These are phyloP conservation scores for Tuber calosporum DNA, from an alignment of 495 filamentous ascomycete species.

Conservation along the genomic window DNA sequence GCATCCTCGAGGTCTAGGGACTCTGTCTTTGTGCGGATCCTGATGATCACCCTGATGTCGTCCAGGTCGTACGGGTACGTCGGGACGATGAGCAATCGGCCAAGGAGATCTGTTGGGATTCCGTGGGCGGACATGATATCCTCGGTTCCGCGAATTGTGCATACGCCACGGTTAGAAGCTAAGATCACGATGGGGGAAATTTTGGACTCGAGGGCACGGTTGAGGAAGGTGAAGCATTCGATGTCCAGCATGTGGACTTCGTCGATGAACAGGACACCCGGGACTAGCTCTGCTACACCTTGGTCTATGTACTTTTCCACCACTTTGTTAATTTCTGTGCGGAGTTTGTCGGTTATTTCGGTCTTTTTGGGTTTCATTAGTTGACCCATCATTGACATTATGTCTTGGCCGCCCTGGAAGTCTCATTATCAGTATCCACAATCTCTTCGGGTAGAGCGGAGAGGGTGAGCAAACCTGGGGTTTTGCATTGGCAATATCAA, in stretches of 20 bases:
- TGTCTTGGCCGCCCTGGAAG: conserved; percentile 82
- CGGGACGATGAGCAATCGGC: conserved; percentile 88
- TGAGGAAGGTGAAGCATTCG: conserved; percentile 97
- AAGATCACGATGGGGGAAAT: conserved; percentile 96
- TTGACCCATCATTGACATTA: conserved; percentile 99
- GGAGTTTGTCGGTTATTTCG: conserved; percentile 93
- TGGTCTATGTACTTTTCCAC: conserved; percentile 97
- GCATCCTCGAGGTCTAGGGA: conserved; percentile 68
- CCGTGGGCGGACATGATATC: conserved; percentile 82
- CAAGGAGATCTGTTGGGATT: conserved; percentile 83
- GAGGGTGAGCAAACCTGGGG: conserved; percentile 47
- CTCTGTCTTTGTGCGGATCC: conserved; percentile 73
- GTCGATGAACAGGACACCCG: conserved; percentile 95
- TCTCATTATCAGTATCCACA: conserved; percentile 16
- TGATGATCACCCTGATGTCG: conserved; percentile 84
- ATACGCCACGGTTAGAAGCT: conserved; percentile 89
- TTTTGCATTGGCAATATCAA: conserved; percentile 91
- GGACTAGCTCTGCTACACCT: conserved; percentile 93
- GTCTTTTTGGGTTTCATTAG: conserved; percentile 99
- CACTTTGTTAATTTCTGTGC: conserved; percentile 95
- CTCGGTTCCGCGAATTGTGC: conserved; percentile 77
- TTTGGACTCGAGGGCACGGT: conserved; percentile 84
- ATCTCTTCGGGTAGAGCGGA: background rate
- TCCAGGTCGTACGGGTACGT: conserved; percentile 75
- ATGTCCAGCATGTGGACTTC: conserved; percentile 99